Percentiles rank a stretch among this genome's conserved stretches.
phyloP scores from a whole-genome alignment of 441 rosid genomes.

The Jatropha podagrica region DNA sequence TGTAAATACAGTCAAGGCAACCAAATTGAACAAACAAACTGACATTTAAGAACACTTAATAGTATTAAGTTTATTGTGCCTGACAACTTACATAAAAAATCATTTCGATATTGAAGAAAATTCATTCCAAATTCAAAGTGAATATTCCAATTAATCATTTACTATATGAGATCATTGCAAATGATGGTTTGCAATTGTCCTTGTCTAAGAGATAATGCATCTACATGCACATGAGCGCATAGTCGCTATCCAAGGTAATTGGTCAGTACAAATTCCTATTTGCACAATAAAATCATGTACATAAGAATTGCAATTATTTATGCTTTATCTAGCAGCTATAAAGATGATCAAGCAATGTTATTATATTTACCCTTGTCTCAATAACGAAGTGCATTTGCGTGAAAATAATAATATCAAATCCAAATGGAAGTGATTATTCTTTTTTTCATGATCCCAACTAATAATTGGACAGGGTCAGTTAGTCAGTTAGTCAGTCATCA shows the following conservation, averaged over 20 bases:
- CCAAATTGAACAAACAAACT: constrained; percentile 23
- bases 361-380: background rate
- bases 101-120: background rate
- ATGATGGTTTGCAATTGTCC: too few species aligned
- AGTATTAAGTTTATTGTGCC: background rate
- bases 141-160: background rate
- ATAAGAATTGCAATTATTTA: background rate
- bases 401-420: background rate
- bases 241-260: too few species aligned
- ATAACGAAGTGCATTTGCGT: background rate
- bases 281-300: background rate
- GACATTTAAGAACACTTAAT: background rate
- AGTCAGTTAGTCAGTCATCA: background rate
- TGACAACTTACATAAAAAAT: background rate
- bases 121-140: background rate
- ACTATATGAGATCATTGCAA: too few species aligned
- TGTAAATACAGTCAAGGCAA: constrained; percentile 60
- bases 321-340: background rate
- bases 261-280: too few species aligned
- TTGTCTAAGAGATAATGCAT: too few species aligned
- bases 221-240: too few species aligned
- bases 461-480: background rate
- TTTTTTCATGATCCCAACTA: background rate
- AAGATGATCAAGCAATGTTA: background rate
- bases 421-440: background rate